Conservation (phyloP, 805 yeast species). For the Cyberlindnera mississippiensis region DNA sequence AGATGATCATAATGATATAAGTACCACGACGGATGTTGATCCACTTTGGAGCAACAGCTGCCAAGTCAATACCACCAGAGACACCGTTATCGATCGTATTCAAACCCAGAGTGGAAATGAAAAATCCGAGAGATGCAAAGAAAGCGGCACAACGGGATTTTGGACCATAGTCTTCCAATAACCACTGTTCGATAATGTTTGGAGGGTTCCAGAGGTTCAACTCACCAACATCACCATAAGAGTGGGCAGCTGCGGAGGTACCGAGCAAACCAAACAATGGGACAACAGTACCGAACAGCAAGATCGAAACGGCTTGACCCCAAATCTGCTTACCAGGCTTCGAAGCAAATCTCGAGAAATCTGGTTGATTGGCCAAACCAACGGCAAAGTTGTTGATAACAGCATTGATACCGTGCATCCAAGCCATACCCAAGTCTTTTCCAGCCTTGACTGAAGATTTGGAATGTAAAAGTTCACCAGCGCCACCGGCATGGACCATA, state of each 20-base stretch:
- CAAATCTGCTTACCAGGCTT: conserved; percentile 35
- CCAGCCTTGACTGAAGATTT: conserved; percentile 25
- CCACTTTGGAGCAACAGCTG: conserved; percentile 46
- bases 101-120: conserved; percentile 33
- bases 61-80: conserved; percentile 49
- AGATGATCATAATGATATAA: conserved; percentile 63
- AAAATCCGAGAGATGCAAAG: conserved; percentile 35
- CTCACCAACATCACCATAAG: conserved; percentile 32
- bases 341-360: conserved; percentile 36
- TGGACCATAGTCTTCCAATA: conserved; percentile 34
- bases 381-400: conserved; percentile 30
- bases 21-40: conserved; percentile 62
- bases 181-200: conserved; percentile 37
- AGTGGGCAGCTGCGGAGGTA: conserved; percentile 39
- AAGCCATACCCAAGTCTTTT: conserved; percentile 31
- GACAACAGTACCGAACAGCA: conserved; percentile 38
- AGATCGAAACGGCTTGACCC: conserved; percentile 35
- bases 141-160: conserved; percentile 46
- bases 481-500: conserved; percentile 31
- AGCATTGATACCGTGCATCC: conserved; percentile 29
- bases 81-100: conserved; percentile 40
- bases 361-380: conserved; percentile 31
- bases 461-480: conserved; percentile 31
- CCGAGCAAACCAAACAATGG: conserved; percentile 45
- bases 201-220: conserved; percentile 44